phyloP scores from a whole-genome alignment of 176 grass and related monocot genomes.

The Oryza meridionalis region DNA sequence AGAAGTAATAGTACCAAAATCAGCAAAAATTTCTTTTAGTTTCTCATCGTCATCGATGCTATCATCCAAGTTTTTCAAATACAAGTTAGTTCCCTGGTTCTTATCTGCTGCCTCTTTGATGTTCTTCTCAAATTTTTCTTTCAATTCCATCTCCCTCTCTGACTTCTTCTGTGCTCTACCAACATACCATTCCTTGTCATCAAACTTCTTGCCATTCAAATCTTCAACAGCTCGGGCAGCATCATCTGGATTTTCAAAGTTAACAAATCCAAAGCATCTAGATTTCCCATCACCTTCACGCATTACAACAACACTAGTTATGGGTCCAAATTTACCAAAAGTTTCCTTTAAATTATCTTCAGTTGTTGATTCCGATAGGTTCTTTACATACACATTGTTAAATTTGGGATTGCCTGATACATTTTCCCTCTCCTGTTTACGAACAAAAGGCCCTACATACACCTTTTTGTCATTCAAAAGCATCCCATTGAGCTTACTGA shows the following conservation, averaged over 20 bases:
- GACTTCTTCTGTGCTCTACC: constrained; percentile 78
- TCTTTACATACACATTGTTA: constrained; percentile 75
- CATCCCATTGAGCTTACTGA: constrained; percentile 79
- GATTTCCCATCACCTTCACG: constrained; percentile 66
- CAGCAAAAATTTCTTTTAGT: constrained; percentile 59
- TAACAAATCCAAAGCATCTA: constrained; percentile 72
- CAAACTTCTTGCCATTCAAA: constrained; percentile 66
- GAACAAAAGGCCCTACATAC: constrained; percentile 75
- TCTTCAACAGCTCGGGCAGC: constrained; percentile 60
- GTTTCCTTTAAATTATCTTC: constrained; percentile 53
- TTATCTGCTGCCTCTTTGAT: constrained; percentile 63
- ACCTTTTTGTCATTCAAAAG: constrained; percentile 75
- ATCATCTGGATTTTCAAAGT: constrained; percentile 68
- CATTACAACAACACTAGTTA: constrained; percentile 71
- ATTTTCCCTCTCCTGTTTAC: constrained; percentile 73
- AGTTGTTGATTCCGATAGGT: constrained; percentile 57
- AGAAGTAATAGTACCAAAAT: constrained; percentile 63
- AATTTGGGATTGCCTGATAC: constrained; percentile 52
- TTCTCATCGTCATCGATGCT: constrained; percentile 61
- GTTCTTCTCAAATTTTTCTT: constrained; percentile 66
- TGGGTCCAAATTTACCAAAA: constrained; percentile 60
- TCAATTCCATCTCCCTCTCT: constrained; percentile 64
- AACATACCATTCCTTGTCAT: constrained; percentile 74
- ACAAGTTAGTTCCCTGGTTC: constrained; percentile 64
- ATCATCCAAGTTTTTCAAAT: constrained; percentile 73